phyloP scores from a whole-genome alignment of 192 early-diverging fungal genomes.

The Gryganskiella cystojenkinii region DNA sequence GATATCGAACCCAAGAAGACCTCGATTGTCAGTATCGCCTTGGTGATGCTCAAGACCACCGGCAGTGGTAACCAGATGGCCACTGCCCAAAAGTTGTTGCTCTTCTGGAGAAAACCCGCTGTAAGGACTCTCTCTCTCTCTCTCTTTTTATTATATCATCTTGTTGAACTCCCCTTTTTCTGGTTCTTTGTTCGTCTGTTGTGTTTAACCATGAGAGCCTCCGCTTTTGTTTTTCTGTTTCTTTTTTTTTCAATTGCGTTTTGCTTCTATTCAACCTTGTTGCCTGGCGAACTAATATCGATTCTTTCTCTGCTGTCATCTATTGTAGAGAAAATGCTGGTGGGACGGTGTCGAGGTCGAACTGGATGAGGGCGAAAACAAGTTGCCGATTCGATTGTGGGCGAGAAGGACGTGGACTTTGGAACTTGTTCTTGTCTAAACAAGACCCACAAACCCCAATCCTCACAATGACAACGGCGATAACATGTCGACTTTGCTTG shows the following conservation, averaged over 20 bases:
- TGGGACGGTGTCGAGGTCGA: constrained; percentile 81
- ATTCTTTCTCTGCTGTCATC: not conserved
- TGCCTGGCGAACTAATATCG: not conserved
- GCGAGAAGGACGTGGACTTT: constrained; percentile 83
- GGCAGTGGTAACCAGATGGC: constrained; percentile 73
- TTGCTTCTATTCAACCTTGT: constrained; percentile 4
- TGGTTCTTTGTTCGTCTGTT: not conserved
- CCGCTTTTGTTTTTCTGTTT: not conserved
- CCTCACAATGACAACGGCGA: no score
- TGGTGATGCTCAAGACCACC: constrained; percentile 75
- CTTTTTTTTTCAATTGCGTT: no score
- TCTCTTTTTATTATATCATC: constrained; percentile 5
- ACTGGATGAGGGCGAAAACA: constrained; percentile 53
- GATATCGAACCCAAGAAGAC: constrained; percentile 71
- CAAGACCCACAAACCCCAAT: no score
- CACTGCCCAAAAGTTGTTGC: constrained; percentile 77
- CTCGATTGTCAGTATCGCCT: constrained; percentile 72
- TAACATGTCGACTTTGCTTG: not conserved
- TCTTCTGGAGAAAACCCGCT: constrained; percentile 86
- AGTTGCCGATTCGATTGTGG: constrained; percentile 74
- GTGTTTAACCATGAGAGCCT: not conserved
- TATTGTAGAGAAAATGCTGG: constrained; percentile 77
- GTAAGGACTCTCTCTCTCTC: constrained; percentile 44
- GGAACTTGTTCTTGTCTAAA: constrained; percentile 75
- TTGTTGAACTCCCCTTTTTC: not conserved